Evolutionary conservation across 2,329 filamentous ascomycete species (phyloP).

Genomic region (Cladophialophora immunda): DNA sequence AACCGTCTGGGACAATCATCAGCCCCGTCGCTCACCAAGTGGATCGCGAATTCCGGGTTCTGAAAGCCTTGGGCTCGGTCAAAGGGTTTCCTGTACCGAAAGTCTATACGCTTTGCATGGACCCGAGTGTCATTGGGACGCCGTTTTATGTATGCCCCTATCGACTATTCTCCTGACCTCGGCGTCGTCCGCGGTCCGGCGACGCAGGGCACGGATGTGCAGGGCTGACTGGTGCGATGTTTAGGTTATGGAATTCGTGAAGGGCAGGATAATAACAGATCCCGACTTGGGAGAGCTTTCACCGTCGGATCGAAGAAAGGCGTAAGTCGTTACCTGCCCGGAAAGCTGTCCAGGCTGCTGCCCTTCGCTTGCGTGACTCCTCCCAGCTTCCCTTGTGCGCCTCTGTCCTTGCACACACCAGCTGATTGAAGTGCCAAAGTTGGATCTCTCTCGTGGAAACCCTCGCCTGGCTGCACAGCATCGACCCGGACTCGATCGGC

Average conservation of each 20-base stretch:
- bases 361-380: background rate
- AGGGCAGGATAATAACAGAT: slow-evolving; percentile 86
- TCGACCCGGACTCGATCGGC: slow-evolving; percentile 68
- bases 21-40: slow-evolving; percentile 88
- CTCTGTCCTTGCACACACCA: background rate
- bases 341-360: background rate
- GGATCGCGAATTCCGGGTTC: slow-evolving; percentile 84
- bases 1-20: slow-evolving; percentile 83
- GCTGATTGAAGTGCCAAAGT: background rate
- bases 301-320: slow-evolving; percentile 69
- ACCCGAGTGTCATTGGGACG: slow-evolving; percentile 75
- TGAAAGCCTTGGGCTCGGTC: slow-evolving; percentile 75
- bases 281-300: slow-evolving; percentile 74
- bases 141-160: slow-evolving; percentile 73
- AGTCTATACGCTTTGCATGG: slow-evolving; percentile 79
- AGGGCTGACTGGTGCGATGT: background rate
- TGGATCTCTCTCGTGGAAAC: slow-evolving; percentile 52
- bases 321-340: slow-evolving; percentile 64
- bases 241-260: slow-evolving; percentile 76
- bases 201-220: background rate
- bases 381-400: background rate
- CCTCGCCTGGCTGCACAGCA: slow-evolving; percentile 77
- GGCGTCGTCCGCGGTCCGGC: background rate
- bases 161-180: background rate
- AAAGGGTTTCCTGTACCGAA: slow-evolving; percentile 76